phyloP scores from a whole-genome alignment of 164 flowering plant species.

The Liriodendron chinense region DNA sequence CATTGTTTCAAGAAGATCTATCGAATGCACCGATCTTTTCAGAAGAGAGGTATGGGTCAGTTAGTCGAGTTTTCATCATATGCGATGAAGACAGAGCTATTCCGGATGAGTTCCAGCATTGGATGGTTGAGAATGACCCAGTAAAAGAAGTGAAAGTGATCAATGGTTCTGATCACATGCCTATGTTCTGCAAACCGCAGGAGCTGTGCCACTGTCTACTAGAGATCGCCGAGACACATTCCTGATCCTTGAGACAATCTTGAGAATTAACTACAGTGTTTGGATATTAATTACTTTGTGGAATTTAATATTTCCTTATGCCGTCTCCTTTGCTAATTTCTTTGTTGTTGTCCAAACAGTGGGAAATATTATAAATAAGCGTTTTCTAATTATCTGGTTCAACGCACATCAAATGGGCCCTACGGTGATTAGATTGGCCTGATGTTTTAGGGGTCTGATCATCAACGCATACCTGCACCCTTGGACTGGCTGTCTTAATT shows the following conservation, averaged over 20 bases:
- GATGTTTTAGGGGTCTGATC: no score
- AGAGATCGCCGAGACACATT: slow-evolving; percentile 6
- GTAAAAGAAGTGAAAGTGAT: slow-evolving; percentile 22
- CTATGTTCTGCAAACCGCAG: slow-evolving; percentile 37
- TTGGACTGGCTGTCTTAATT: no score
- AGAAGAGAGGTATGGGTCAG: slow-evolving; percentile 13
- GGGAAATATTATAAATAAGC: no score
- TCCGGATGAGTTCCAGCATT: slow-evolving; percentile 8
- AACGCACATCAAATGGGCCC: no score
- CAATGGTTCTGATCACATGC: slow-evolving; percentile 27
- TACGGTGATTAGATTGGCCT: no score
- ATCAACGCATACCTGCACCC: no score
- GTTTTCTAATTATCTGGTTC: no score
- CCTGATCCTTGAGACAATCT: background rate
- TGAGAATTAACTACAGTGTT: no score
- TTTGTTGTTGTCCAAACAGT: no score
- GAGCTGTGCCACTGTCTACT: slow-evolving; percentile 24
- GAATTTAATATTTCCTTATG: no score
- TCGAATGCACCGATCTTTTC: slow-evolving; percentile 13
- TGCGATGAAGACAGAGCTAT: slow-evolving; percentile 13
- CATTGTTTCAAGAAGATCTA: slow-evolving; percentile 17
- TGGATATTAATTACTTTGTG: no score
- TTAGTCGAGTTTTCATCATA: slow-evolving; percentile 13
- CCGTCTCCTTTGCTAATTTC: no score
- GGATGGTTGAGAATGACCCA: slow-evolving; percentile 26